Base-by-base conservation (phyloP, 2,329 filamentous ascomycete genomes). In the Talaromyces sp. region DNA sequence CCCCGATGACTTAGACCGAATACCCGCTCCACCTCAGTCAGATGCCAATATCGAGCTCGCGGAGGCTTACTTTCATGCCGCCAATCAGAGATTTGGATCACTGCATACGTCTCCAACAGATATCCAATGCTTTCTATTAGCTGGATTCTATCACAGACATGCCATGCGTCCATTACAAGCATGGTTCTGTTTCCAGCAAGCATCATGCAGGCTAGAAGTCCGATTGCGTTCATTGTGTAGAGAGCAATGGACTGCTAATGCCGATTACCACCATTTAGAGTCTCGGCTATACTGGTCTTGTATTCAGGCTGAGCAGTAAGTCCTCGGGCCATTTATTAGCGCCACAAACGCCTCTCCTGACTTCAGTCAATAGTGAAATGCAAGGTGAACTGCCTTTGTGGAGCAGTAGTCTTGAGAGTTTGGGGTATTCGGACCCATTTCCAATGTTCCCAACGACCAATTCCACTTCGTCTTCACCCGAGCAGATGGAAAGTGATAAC, bases 171-270 rank as follows among this genome's bases (percentile, higher is more conserved):
- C 62, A 30, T 40, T 64, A 13, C 50, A 64, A 19, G 58, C 60
- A 10, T 63, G 60, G 60, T 64, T 63, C 20, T 64, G 62, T 41
- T 63, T 61, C 27, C 62, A 64, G 40, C 60, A 64, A 41, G 62
- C 62, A 9, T 63, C 62, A 10, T 63, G 62, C 51, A 55, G 62
- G 45, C 30, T 64, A 41, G 62, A 64, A 41, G 61, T 63, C 30
- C 61, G 62, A 4, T 36, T 64, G n/a, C 50, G 57, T 9, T 62
- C 62, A 11, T 19, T 62, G 14, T 57, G 61, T 37, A 55, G 62
- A 50, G 59, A 63, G 13, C 57, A 57, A 19, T 64, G 62, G 61
- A 58, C 47, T 3, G 60, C 61, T 10, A 55, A 64, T 47, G 51
- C 47, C 11, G 49, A 63, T 37, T 64, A 63, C 19, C 52, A 64